Base-by-base conservation (phyloP, 2,329 filamentous ascomycete genomes). In the Exophiala bonariae region DNA sequence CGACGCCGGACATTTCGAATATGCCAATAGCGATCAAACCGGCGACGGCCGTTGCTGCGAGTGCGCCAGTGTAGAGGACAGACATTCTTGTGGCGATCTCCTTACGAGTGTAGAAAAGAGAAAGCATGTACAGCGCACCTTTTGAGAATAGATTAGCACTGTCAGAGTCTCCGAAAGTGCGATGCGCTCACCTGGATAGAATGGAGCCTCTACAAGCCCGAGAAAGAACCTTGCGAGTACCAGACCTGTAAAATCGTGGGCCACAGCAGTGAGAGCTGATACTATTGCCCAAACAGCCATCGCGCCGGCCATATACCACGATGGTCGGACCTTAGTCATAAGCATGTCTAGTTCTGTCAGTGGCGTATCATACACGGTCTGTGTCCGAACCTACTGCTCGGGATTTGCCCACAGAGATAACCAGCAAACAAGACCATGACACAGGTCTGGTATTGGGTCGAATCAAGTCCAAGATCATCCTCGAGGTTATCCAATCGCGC, bases 91-190 rank as follows among this genome's bases (percentile, higher is more conserved):
- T 67, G 14, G 76, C 74, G 52, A 83, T 58, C 64, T 82, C 78
- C 39, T 76, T 74, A 38, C 81, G 74, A 1, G 82, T 85, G 63
- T 86, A 86, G 77, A 81, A 86, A 56, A 83, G 81, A 0, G 79
- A 82, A 16, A 86, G 71, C 36, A 85, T 79, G 34, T 84, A 71
- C 9, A 85, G 71, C 0, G 79, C 79, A 32, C 82, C 83, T n/a
- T n/a, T n/a, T 0, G 83, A 82, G 18, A 84, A 69, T n/a, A n/a
- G n/a, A n/a, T n/a, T n/a, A n/a, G n/a, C n/a, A n/a, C n/a, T n/a
- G n/a, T n/a, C n/a, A n/a, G n/a, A n/a, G n/a, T n/a, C n/a, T n/a
- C n/a, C n/a, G n/a, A n/a, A n/a, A n/a, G n/a, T n/a, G n/a, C n/a
- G n/a, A n/a, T n/a, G n/a, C n/a, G n/a, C n/a, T n/a, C n/a, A n/a